A percentile compares a stretch with the other conserved stretches of the same genome.
Conservation (phyloP, 495 filamentous ascomycete genomes). For the Hyaloscypha hepaticicola region DNA sequence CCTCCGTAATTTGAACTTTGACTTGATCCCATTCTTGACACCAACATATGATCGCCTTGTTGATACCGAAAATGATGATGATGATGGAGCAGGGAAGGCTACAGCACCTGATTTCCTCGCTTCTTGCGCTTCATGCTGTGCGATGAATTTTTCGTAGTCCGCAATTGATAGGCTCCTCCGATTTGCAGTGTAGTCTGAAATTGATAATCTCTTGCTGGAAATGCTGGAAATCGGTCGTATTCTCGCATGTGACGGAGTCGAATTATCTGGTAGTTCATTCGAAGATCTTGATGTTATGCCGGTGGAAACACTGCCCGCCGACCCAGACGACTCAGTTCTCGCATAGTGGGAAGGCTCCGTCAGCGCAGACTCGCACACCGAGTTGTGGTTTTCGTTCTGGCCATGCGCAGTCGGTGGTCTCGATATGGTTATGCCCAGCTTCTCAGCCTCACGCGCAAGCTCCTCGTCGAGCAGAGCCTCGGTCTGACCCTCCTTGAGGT, state of each 20-base stretch:
- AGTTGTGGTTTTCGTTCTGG: constrained; percentile 24
- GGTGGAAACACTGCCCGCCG: constrained; percentile 36
- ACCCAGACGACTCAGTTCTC: constrained; percentile 39
- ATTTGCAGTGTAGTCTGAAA: constrained; percentile 53
- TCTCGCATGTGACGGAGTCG: constrained; percentile 22
- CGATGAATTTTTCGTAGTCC: constrained; percentile 52
- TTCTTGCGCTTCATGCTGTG: constrained; percentile 41
- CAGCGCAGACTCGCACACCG: constrained; percentile 38
- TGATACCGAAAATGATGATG: constrained; percentile 34
- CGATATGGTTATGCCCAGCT: constrained; percentile 43
- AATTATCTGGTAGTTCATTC: constrained; percentile 19
- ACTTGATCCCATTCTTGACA: constrained; percentile 42
- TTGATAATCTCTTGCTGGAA: constrained; percentile 45
- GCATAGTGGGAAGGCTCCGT: constrained; percentile 37
- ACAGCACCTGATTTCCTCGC: constrained; percentile 33
- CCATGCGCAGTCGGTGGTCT: constrained; percentile 30
- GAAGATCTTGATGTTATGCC: constrained; percentile 39
- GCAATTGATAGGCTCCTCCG: constrained; percentile 46
- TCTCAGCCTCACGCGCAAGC: constrained; percentile 40
- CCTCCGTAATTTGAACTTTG: constrained; percentile 35
- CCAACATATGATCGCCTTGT: constrained; percentile 42
- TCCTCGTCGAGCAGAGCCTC: constrained; percentile 42
- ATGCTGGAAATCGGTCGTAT: constrained; percentile 34
- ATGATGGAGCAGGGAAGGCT: constrained; percentile 34
- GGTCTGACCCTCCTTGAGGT: constrained; percentile 35